Evolutionary conservation across 331 rosid genomes (phyloP).

Genomic region (Pyracantha coccinea): DNA sequence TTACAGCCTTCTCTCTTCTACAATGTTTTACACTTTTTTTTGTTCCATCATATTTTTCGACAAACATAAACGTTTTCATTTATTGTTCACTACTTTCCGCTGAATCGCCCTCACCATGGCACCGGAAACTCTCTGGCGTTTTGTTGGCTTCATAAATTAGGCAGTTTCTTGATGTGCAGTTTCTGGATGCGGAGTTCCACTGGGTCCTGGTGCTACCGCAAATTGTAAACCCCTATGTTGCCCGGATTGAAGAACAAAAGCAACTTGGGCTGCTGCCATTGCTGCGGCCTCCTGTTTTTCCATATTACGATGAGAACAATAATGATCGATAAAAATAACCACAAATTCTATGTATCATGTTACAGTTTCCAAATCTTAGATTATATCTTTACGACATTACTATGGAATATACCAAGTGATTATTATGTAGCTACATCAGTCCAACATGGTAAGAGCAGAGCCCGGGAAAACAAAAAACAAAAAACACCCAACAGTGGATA

Average conservation of each 20-base stretch:
- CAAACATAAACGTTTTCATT: constrained; percentile 5
- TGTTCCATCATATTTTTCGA: not conserved
- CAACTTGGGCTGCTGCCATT: constrained; percentile 94
- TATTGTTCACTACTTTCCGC: constrained; percentile 6
- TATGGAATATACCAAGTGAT: not conserved
- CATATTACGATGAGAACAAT: constrained; percentile 4
- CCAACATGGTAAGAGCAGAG: not conserved
- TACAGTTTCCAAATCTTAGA: not conserved
- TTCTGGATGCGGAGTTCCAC: constrained; percentile 5
- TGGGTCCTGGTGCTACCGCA: constrained; percentile 62
- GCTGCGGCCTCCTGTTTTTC: constrained; percentile 81
- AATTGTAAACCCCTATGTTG: constrained; percentile 77
- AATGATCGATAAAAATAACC: not conserved
- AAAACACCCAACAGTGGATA: not conserved
- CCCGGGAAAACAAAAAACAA: not conserved
- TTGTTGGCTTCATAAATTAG: constrained; percentile 19
- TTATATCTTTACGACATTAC: not conserved
- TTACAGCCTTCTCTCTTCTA: not conserved
- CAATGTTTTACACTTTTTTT: not conserved
- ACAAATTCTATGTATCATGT: not conserved
- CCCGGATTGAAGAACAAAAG: constrained; percentile 83
- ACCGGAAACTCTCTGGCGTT: constrained; percentile 7
- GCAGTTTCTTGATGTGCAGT: constrained; percentile 27
- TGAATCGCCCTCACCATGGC: constrained; percentile 10
- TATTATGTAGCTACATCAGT: not conserved